These are phyloP conservation scores for Hypomontagnella monticulosa DNA, from an alignment of 495 filamentous ascomycete genomes.

Conservation along the genomic window DNA sequence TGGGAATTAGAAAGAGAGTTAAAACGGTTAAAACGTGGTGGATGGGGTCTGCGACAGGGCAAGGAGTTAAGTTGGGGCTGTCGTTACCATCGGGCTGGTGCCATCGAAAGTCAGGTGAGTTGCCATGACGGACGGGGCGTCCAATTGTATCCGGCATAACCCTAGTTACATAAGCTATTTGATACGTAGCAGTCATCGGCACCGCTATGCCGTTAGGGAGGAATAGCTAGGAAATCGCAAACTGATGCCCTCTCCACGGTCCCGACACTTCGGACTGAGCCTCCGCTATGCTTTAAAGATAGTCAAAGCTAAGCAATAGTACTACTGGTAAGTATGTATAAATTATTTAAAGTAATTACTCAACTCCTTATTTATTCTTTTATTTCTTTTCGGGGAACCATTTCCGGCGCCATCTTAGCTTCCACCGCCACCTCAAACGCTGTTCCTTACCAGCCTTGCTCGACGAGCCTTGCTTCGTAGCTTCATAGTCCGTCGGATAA, in stretches of 20 bases:
- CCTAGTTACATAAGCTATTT: constrained; percentile 23
- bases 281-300: constrained; percentile 1
- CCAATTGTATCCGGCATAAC: constrained; percentile 21
- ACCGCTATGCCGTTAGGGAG: constrained; percentile 3
- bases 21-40: constrained; percentile 36
- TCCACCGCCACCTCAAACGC: constrained; percentile 33
- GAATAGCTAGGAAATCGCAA: not conserved
- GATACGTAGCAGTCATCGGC: constrained; percentile 22
- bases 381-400: constrained; percentile 20
- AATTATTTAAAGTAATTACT: constrained; percentile 6
- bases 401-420: constrained; percentile 13
- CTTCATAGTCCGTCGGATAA: constrained; percentile 12
- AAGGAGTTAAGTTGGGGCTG: constrained; percentile 8
- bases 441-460: constrained; percentile 15
- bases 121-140: constrained; percentile 14
- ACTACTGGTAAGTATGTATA: too few relatives aligned
- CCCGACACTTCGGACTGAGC: not conserved
- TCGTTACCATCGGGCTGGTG: constrained; percentile 38
- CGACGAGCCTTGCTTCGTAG: constrained; percentile 25
- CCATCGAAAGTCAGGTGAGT: constrained; percentile 39
- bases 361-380: not conserved
- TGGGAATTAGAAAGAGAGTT: constrained; percentile 26
- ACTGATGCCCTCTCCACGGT: not conserved
- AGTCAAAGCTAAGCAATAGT: not conserved
- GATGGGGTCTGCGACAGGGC: constrained; percentile 9